Percentiles rank a stretch among this genome's conserved stretches.
Conservation (phyloP, 768 basidiomycete species). For the Tricholoma sp. region DNA sequence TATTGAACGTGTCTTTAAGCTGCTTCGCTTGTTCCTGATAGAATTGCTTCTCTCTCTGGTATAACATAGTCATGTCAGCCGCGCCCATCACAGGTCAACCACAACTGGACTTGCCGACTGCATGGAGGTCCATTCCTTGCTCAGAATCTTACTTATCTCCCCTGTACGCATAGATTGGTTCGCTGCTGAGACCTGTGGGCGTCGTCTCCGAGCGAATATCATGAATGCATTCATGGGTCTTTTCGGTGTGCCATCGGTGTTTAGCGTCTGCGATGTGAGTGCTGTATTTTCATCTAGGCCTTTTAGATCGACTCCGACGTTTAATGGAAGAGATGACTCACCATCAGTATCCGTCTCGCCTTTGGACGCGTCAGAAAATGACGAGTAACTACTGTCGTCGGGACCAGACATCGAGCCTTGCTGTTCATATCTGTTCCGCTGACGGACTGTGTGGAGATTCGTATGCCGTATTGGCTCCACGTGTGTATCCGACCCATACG, state of each 20-base stretch:
- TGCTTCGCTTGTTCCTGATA: slow-evolving; percentile 84
- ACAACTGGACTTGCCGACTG: slow-evolving; percentile 46
- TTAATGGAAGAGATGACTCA: slow-evolving; percentile 15
- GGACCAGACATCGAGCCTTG: slow-evolving; percentile 51
- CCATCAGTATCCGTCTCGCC: slow-evolving; percentile 44
- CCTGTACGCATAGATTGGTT: slow-evolving; percentile 89
- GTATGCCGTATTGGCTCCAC: slow-evolving; percentile 22
- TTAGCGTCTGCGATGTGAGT: slow-evolving; percentile 74
- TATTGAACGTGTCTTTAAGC: slow-evolving; percentile 81
- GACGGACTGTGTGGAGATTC: slow-evolving; percentile 19
- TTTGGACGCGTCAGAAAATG: slow-evolving; percentile 33
- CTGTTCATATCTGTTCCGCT: slow-evolving; percentile 34
- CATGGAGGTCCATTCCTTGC: slow-evolving; percentile 85
- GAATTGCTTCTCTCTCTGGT: slow-evolving; percentile 76
- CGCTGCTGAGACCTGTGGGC: slow-evolving; percentile 81
- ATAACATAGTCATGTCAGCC: neutral
- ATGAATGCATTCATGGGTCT: slow-evolving; percentile 94
- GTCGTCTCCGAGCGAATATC: slow-evolving; percentile 80
- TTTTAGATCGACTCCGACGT: neutral
- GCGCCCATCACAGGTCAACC: neutral
- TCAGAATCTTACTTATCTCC: slow-evolving; percentile 84
- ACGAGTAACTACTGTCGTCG: slow-evolving; percentile 44
- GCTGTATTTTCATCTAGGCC: slow-evolving; percentile 31
- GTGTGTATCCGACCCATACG: slow-evolving; percentile 11
- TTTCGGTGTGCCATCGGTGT: slow-evolving; percentile 83